Evolutionary conservation across 2,329 filamentous ascomycete genomes (phyloP), one percentile per base, ranked within the genome.

Genomic region (Aureobasidium sp.): DNA sequence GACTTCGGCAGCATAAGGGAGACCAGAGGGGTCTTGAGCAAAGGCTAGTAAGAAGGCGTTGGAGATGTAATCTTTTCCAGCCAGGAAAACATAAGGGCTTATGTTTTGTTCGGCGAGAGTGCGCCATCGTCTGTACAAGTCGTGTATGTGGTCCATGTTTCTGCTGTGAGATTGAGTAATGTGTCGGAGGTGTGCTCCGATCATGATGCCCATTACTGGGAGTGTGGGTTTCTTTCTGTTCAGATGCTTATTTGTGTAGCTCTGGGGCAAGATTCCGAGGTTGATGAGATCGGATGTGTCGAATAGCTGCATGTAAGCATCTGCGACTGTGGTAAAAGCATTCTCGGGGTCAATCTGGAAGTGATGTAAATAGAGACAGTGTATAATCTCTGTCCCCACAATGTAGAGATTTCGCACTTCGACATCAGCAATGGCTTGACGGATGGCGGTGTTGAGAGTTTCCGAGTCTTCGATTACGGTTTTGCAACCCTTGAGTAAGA

Each of bases 401-500:
- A 78, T 77, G 2, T 73, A 69, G 60, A 82, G 77, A 48, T 74
- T 72, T 6, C 75, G 77, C 53, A 82, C 75, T 21, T 82, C 73
- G 11, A 78, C 71, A 5, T 77, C 73, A 34, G 75, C 64, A 47
- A 80, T 77, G 5, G 85, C 80, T 47, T 82, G 77, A 5, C 79
- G 71, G 55, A 87, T 77, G 48, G 88, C 78, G 36, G 77, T 75
- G 47, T 79, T 76, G 32, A 91, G 77, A 30, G 79, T 79, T 3
- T 77, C 72, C 5, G 79, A 76, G 63, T 89, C 80, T 29, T 78
- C 73, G 25, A 71, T 69, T 25, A 78, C 77, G 3, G 71, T 70
- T 66, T 90, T 90, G 57, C 89, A 87, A 36, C 87, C 87, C 62
- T 86, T 82, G 45, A 96, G 80, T 37, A 96, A 77, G 32, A 85